Conservation (phyloP, 2,329 filamentous ascomycete genomes). For the Apiospora arundinis region DNA sequence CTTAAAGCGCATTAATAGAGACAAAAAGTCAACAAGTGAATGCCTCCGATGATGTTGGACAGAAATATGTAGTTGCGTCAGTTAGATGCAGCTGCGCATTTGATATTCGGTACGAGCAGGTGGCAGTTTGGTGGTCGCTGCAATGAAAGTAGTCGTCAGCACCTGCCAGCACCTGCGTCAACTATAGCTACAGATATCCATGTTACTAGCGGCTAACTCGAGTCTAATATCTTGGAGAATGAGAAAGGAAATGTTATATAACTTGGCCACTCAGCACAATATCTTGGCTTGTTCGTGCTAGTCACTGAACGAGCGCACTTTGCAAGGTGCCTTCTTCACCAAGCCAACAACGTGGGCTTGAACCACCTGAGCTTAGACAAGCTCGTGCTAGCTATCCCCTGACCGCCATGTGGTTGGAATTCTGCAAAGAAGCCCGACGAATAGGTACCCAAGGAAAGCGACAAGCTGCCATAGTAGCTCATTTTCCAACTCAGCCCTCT, state of each 20-base stretch:
- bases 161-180: background rate
- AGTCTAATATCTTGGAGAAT: background rate
- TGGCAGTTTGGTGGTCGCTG: background rate
- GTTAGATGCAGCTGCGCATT: background rate
- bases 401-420: conserved; percentile 15
- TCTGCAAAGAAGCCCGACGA: conserved; percentile 5
- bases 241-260: background rate
- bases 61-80: background rate
- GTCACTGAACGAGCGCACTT: background rate
- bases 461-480: background rate
- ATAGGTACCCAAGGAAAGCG: background rate
- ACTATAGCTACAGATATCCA: background rate
- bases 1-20: no score
- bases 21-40: background rate
- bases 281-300: background rate
- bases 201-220: no score
- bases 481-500: background rate
- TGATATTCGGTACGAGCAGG: background rate
- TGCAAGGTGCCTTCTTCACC: background rate
- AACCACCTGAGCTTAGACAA: conserved; percentile 3
- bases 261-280: background rate
- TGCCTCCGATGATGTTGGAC: background rate
- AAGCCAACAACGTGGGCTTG: background rate
- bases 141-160: background rate
- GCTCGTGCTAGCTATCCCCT: background rate